Percentiles rank a stretch among this genome's conserved stretches.
Conservation (phyloP, 179 eudicot genomes). For the Heliamphora pulchella region DNA sequence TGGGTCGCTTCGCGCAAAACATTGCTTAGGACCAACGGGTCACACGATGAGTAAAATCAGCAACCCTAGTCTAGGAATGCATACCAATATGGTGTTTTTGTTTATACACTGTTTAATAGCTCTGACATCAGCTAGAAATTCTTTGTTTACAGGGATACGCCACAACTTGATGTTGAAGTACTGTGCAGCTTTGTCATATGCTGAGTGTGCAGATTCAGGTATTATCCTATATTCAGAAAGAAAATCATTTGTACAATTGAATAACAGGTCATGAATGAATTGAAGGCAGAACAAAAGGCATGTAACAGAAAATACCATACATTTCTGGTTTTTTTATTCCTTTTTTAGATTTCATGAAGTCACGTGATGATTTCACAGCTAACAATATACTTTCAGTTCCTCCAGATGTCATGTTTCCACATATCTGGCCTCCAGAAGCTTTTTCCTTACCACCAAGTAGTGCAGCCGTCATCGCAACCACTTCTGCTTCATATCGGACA, state of each 20-base stretch:
- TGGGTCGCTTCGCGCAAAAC: too few relatives aligned
- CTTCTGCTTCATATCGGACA: constrained; percentile 81
- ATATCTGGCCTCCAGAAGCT: constrained; percentile 78
- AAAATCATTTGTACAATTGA: constrained; percentile 5
- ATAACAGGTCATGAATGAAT: neutral
- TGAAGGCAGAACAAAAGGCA: neutral
- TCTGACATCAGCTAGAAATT: constrained; percentile 69
- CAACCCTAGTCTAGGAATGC: neutral
- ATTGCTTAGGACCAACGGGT: neutral
- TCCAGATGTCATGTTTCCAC: constrained; percentile 99
- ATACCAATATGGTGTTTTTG: constrained; percentile 78
- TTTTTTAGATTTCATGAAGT: constrained; percentile 75
- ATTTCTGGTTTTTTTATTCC: constrained; percentile 83
- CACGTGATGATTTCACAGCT: constrained; percentile 92
- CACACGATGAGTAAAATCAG: neutral
- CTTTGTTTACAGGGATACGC: constrained; percentile 79
- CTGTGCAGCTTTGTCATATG: constrained; percentile 97
- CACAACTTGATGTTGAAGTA: constrained; percentile 84
- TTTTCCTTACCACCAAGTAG: constrained; percentile 75
- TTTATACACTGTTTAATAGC: constrained; percentile 65
- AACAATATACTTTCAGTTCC: constrained; percentile 94
- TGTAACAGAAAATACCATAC: constrained; percentile 26
- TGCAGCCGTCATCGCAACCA: constrained; percentile 94
- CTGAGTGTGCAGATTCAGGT: constrained; percentile 93
- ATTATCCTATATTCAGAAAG: constrained; percentile 60